Conservation (phyloP, 768 basidiomycete species). For the Inosperma sp. region DNA sequence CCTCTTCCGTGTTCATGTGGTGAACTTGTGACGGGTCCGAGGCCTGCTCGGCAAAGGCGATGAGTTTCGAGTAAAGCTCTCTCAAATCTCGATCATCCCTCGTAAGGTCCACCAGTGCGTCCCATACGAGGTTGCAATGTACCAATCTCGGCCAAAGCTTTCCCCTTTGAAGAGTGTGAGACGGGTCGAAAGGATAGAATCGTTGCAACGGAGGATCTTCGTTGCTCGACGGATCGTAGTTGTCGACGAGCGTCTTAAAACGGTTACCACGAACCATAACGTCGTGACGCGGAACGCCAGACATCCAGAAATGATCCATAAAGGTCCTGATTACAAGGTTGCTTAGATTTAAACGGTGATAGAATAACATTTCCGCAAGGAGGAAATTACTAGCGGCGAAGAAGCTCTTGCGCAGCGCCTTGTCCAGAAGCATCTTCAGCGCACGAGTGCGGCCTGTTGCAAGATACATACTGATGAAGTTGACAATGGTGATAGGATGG, state of each 20-base stretch:
- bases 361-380: conserved; percentile 43
- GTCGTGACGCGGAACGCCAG: conserved; percentile 47
- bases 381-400: conserved; percentile 26
- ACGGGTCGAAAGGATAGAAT: conserved; percentile 9
- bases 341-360: conserved; percentile 25
- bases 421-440: conserved; percentile 31
- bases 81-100: conserved; percentile 24
- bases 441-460: conserved; percentile 32
- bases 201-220: conserved; percentile 7
- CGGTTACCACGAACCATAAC: conserved; percentile 23
- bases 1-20: conserved; percentile 12
- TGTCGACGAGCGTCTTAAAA: conserved; percentile 5
- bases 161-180: conserved; percentile 11
- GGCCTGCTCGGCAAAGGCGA: conserved; percentile 22
- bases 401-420: conserved; percentile 23
- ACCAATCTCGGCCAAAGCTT: conserved; percentile 34
- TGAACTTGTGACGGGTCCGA: conserved; percentile 7
- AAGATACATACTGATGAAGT: conserved; percentile 35
- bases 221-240: conserved; percentile 5
- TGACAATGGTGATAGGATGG: conserved; percentile 26
- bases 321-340: conserved; percentile 42
- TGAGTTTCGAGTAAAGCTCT: conserved; percentile 42
- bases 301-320: conserved; percentile 44
- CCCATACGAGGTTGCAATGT: conserved; percentile 40
- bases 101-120: conserved; percentile 29